These are phyloP conservation scores for Colletotrichum musicola DNA, from an alignment of 2,329 filamentous ascomycete genomes.

Conservation along the genomic window DNA sequence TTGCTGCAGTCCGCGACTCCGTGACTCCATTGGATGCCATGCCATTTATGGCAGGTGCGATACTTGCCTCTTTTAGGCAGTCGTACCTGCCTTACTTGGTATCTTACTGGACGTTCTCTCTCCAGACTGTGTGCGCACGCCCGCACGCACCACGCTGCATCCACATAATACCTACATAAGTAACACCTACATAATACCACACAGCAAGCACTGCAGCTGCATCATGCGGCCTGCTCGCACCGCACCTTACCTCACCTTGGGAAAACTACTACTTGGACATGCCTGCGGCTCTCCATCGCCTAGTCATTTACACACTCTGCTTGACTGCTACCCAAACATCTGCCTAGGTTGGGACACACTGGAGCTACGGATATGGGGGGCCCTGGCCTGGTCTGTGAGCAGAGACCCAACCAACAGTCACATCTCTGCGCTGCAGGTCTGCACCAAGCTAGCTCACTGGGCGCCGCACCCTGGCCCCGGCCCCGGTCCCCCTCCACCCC, in stretches of 20 bases:
- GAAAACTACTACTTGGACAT: background rate
- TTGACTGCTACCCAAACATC: too few relatives aligned
- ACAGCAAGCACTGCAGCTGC: constrained; percentile 31
- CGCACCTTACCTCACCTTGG: background rate
- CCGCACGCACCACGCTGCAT: background rate
- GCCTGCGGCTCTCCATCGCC: too few relatives aligned
- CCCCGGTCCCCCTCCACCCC: background rate
- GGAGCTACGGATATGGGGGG: too few relatives aligned
- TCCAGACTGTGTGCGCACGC: constrained; percentile 31
- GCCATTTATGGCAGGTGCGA: constrained; percentile 28
- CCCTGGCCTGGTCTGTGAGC: background rate
- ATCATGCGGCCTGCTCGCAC: constrained; percentile 21
- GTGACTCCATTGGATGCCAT: background rate
- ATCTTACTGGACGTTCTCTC: background rate
- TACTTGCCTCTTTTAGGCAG: background rate
- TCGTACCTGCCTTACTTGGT: too few relatives aligned
- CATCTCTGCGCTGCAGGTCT: background rate
- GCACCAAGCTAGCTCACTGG: background rate
- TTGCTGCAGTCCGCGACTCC: background rate
- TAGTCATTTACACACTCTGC: too few relatives aligned
- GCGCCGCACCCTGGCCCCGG: background rate
- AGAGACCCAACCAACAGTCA: background rate
- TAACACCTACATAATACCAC: background rate
- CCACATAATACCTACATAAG: too few relatives aligned
- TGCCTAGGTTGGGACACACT: too few relatives aligned